Evolutionary conservation across 2,329 filamentous ascomycete species (phyloP), one percentile per base, ranked within the genome.

Genomic region (Penicillium fuscoglaucum): DNA sequence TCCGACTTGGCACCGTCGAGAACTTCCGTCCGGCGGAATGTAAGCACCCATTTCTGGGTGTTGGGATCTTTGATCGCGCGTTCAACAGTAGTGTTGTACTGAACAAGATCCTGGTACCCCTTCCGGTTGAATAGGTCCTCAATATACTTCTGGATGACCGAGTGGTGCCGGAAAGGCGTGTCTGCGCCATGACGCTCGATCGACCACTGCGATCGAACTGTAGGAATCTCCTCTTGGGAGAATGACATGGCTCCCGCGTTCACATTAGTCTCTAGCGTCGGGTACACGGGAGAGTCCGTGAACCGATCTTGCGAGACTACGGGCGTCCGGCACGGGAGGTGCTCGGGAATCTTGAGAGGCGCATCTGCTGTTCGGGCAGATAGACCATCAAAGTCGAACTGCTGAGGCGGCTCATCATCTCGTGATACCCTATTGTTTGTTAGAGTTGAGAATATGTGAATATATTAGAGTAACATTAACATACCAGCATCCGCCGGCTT

Each of bases 221-320:
- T 68, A 0, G 84, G 80, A 15, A 87, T 83, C 0, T 78, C 75
- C 54, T 87, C 84, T 59, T 84, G 78, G 0, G 79, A 82, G 69
- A 84, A 89, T 17, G 80, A 77, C 87, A 89, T 89, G 0, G 84
- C 77, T 2, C 80, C 66, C 6, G 77, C 76, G 61, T 84, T 81
- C 44, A 89, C 82, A 61, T 89, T 89, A 3, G 85, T 89, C 67
- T 89, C 84, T n/a, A 89, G 73, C 21, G 83, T 81, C 0, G 84
- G 83, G 62, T 88, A 88, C 19, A 88, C 78, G 0, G 83, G 83
- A 0, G 84, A 84, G 59, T 87, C 84, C 13, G 77, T 72, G 65
- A 82, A 86, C 2, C 84, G 81, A 19, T 80, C 77, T 57, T 79
- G 77, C 1, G 68, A 58, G 13, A 74, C 70, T 41, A 75, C 76